A percentile compares a stretch with the other conserved stretches of the same genome.
Evolutionary conservation across 78 protist genomes (phyloP).

Genomic region (Trichosphaerium sp.): DNA sequence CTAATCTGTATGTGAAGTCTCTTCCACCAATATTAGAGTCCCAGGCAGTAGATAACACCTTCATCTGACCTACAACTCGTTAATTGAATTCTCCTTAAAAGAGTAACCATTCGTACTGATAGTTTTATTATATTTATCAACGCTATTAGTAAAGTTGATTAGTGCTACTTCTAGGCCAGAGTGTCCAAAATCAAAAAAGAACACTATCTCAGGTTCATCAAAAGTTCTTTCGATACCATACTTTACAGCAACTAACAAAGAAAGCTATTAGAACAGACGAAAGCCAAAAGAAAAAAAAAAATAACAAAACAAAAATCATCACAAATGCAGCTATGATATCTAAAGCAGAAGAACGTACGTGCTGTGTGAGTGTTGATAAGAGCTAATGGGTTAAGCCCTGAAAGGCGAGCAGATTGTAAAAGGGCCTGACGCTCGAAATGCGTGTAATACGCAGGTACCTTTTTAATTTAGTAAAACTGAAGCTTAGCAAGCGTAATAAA

Average conservation of each 20-base stretch:
- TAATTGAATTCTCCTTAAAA: neutral
- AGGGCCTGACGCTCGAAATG: constrained; percentile 57
- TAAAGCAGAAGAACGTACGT: neutral
- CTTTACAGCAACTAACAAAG: constrained; percentile 7
- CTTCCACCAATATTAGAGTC: constrained; percentile 56
- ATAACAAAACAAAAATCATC: no score
- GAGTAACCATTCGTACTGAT: constrained; percentile 12
- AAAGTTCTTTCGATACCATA: constrained; percentile 23
- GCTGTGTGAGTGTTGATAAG: constrained; percentile 22
- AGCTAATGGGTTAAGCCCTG: constrained; percentile 36
- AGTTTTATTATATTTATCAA: constrained; percentile 5
- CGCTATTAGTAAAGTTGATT: constrained; percentile 1
- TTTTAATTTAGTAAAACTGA: neutral
- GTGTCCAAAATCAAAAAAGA: constrained; percentile 66
- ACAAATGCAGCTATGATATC: no score
- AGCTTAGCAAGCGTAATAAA: neutral
- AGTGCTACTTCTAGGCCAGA: constrained; percentile 23
- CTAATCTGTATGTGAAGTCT: no score
- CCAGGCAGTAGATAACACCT: constrained; percentile 19
- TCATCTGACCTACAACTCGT: neutral
- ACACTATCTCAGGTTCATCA: constrained; percentile 10
- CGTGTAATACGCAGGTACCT: constrained; percentile 35
- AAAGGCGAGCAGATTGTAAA: constrained; percentile 51
- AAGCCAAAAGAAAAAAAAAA: no score
- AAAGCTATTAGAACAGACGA: neutral